Evolutionary conservation across 164 flowering plant species (phyloP).

Genomic region (Nymphaea colorata): DNA sequence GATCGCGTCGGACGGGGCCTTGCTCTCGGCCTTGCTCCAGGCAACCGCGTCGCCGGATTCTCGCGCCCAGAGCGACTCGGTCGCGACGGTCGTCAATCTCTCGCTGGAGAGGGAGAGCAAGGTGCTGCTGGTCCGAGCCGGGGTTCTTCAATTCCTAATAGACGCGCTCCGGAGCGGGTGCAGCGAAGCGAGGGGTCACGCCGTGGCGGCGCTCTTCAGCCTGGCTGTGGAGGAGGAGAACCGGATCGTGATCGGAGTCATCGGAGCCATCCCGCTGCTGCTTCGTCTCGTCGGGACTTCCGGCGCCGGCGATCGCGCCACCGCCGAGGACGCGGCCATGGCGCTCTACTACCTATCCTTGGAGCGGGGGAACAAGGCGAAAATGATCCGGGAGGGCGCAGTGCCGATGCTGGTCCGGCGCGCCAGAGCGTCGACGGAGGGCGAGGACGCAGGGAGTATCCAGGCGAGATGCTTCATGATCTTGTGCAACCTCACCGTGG

Average conservation of each 20-base stretch:
- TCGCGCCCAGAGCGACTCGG: not conserved
- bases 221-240: slow-evolving; percentile 1
- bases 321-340: not conserved
- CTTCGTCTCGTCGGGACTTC: not conserved
- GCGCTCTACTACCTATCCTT: not conserved
- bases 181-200: not conserved
- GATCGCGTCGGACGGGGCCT: not conserved
- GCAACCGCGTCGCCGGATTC: not conserved
- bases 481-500: not conserved
- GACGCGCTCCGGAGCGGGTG: not conserved
- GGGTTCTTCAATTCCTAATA: not conserved
- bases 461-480: not conserved
- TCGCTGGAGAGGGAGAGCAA: not conserved
- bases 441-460: not conserved
- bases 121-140: not conserved
- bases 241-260: not conserved
- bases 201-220: not conserved
- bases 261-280: not conserved
- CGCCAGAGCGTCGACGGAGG: not conserved
- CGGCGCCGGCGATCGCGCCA: not conserved
- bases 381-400: not conserved
- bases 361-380: not conserved
- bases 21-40: not conserved
- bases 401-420: not conserved
- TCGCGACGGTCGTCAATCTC: not conserved